Evolutionary conservation across 2,329 filamentous ascomycete species (phyloP), one percentile per base, ranked within the genome.

Genomic region (Pseudocercospora eumusae): DNA sequence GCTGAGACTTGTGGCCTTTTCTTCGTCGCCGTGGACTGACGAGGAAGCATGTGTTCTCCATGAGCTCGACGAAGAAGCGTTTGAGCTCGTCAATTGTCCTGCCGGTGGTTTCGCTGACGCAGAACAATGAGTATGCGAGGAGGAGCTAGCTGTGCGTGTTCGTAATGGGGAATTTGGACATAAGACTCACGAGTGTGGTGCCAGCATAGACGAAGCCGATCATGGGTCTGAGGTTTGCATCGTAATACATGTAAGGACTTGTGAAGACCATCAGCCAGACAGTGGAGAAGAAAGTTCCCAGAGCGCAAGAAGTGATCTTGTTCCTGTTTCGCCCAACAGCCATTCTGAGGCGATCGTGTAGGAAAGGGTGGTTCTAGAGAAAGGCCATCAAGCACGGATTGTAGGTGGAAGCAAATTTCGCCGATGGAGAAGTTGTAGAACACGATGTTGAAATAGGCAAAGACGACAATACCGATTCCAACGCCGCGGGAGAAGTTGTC

Each of bases 281-380:
- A 0, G 76, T 78, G 59, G 79, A 69, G 73, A 73, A 82, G 71
- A 82, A 82, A 4, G 71, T 75, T 2, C 72, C 78, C 0, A 82
- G 77, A 0, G 79, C 74, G 4, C 75, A 73, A 8, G 77, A 72
- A n/a, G 74, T 77, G 64, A 80, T 81, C 68, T 81, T 80, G 68
- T 80, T 80, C 54, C 78, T 73, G 69, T 83, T 82, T 13, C 75
- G 76, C 3, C 80, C 80, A 23, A 81, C 79, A 0, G 80, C 77
- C 76, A 81, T 79, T 83, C 80, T 3, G 75, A 77, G 1, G 71
- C 70, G 40, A 67, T 67, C 4, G 65, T 67, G 55, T 67, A 67
- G 13, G 65, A 67, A 7, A 67, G 52, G 1, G 65, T 67, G 44
- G 57, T 36, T 6, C 20, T 8, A 28, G 21, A 6, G n/a, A n/a